Evolutionary conservation across 495 filamentous ascomycete species (phyloP).

Genomic region (Pyrenula massariospora): DNA sequence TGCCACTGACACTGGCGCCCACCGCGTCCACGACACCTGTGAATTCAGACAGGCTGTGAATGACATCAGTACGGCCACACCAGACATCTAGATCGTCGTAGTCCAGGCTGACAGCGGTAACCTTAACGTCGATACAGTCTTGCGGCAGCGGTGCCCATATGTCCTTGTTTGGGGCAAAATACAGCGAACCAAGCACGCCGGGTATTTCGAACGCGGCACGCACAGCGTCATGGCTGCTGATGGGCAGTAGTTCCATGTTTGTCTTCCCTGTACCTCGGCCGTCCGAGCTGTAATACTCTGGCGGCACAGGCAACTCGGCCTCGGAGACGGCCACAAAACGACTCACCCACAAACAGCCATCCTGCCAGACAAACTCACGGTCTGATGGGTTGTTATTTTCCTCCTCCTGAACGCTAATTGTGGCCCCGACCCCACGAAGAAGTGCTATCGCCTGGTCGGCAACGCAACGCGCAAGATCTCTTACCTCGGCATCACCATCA

Average conservation of each 20-base stretch:
- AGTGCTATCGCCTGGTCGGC: conserved; percentile 7
- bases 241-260: conserved; percentile 7
- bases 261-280: conserved; percentile 1
- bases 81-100: conserved; percentile 5
- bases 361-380: conserved; percentile 17
- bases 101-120: conserved; percentile 28
- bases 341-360: conserved; percentile 17
- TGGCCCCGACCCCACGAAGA: too few species aligned
- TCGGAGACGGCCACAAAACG: too few species aligned
- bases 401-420: conserved; percentile 4
- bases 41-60: conserved; percentile 3
- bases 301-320: too few species aligned
- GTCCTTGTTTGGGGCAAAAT: conserved; percentile 4
- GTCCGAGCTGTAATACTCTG: conserved; percentile 4
- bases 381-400: too few species aligned
- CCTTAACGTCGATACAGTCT: conserved; percentile 23
- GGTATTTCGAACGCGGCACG: conserved; percentile 4
- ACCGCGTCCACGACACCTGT: conserved; percentile 5
- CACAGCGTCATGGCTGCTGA: conserved; percentile 7
- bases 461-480: conserved; percentile 8
- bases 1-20: conserved; percentile 1
- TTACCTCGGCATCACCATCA: conserved; percentile 1
- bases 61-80: conserved; percentile 13
- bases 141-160: too few species aligned
- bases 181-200: conserved; percentile 7